Evolutionary conservation across 345 rosid species (phyloP).

Genomic region (Noccaea bulbosa): DNA sequence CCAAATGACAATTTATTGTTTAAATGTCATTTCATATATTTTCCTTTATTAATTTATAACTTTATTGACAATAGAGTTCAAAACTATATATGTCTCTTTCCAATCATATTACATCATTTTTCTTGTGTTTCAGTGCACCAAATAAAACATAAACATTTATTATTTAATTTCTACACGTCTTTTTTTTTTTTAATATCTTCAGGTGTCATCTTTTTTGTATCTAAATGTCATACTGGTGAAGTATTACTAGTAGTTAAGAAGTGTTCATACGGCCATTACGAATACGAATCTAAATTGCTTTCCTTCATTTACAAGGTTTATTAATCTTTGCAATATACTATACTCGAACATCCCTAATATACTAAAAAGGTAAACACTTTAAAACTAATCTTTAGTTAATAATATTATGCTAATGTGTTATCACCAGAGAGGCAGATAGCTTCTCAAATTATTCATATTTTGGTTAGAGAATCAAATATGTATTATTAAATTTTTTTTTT

Average conservation of each 20-base stretch:
- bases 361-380: too few species aligned
- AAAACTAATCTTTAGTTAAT: too few species aligned
- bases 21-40: neutral
- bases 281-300: neutral
- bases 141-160: neutral
- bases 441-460: too few species aligned
- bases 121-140: constrained; percentile 11
- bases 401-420: too few species aligned
- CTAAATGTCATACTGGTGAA: neutral
- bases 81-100: neutral
- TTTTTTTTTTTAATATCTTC: neutral
- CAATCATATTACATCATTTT: neutral
- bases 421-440: too few species aligned
- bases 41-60: neutral
- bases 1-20: too few species aligned
- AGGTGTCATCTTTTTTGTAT: neutral
- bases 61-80: neutral
- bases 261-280: too few species aligned
- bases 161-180: neutral
- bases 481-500: too few species aligned
- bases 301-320: neutral
- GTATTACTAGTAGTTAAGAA: neutral
- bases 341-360: neutral
- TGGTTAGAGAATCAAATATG: too few species aligned
- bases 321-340: neutral